These are phyloP conservation scores for Cubamyces sp. DNA, from an alignment of 768 basidiomycete species.

Conservation along the genomic window DNA sequence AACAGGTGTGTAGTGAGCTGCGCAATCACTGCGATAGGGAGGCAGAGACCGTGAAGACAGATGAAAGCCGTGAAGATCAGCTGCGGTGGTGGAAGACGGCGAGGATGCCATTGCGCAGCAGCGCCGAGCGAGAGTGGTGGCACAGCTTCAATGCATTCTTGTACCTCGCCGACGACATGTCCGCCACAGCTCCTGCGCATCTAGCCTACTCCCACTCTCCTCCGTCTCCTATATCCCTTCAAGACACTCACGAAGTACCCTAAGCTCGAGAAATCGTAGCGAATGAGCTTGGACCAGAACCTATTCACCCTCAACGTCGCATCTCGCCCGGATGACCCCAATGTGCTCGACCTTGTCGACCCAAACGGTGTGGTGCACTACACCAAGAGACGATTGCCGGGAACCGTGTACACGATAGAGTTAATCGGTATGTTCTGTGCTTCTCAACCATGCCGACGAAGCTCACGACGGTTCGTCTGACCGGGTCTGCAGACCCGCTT, in stretches of 20 bases:
- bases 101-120: constrained; percentile 5
- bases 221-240: not conserved
- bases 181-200: not conserved
- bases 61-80: not conserved
- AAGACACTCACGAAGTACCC: not conserved
- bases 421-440: constrained; percentile 57
- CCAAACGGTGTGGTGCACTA: constrained; percentile 67
- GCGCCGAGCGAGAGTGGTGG: not conserved
- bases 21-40: not conserved
- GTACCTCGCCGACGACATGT: constrained; percentile 15
- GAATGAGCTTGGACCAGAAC: constrained; percentile 85
- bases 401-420: constrained; percentile 63
- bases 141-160: constrained; percentile 17
- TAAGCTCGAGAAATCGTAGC: too few species aligned
- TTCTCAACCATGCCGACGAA: not conserved
- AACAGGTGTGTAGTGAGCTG: not conserved
- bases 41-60: not conserved
- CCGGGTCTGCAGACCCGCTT: constrained; percentile 57
- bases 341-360: constrained; percentile 73
- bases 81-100: not conserved
- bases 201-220: not conserved
- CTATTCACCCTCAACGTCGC: constrained; percentile 78
- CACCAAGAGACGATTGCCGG: constrained; percentile 63
- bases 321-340: constrained; percentile 59
- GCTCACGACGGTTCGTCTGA: not conserved